phyloP scores from a whole-genome alignment of 345 rosid genomes.

The Moringa oleifera region DNA sequence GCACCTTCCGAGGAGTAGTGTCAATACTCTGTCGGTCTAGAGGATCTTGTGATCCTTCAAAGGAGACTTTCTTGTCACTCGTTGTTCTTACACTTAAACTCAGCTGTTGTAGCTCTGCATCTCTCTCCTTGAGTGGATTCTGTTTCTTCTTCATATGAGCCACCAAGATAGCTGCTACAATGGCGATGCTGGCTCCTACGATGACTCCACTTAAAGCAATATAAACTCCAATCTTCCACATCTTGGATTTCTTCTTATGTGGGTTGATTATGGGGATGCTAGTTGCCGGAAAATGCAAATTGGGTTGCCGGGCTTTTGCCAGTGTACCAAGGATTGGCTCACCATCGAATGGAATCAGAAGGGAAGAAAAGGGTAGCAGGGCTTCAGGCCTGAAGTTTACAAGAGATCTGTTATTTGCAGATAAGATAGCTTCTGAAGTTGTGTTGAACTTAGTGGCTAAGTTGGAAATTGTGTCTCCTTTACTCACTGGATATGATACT shows the following conservation, averaged over 20 bases:
- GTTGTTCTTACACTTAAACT: conserved; percentile 71
- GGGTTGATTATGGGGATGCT: conserved; percentile 22
- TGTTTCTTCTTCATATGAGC: conserved; percentile 52
- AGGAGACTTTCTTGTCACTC: conserved; percentile 79
- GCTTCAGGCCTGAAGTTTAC: conserved; percentile 26
- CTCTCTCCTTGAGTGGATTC: conserved; percentile 26
- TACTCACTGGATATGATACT: conserved; percentile 55
- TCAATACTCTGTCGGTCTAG: conserved; percentile 37
- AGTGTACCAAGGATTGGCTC: conserved; percentile 35
- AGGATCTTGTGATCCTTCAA: conserved; percentile 63
- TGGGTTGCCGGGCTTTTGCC: conserved; percentile 33
- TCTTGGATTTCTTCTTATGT: conserved; percentile 31
- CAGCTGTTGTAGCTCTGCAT: conserved; percentile 70
- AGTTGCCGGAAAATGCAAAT: conserved; percentile 24
- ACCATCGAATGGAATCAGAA: conserved; percentile 56
- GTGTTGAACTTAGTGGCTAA: conserved; percentile 58
- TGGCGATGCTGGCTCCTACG: conserved; percentile 48
- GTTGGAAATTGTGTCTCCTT: conserved; percentile 48
- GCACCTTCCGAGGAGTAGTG: conserved; percentile 37
- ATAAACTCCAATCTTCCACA: conserved; percentile 45
- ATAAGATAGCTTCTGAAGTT: conserved; percentile 51
- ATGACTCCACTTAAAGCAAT: conserved; percentile 46
- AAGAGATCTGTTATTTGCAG: conserved; percentile 47
- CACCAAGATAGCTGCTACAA: conserved; percentile 42
- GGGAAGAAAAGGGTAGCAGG: conserved; percentile 40